Base-by-base conservation (phyloP, 1,284 basidiomycete genomes). In the Cutaneotrichosporon sp. region DNA sequence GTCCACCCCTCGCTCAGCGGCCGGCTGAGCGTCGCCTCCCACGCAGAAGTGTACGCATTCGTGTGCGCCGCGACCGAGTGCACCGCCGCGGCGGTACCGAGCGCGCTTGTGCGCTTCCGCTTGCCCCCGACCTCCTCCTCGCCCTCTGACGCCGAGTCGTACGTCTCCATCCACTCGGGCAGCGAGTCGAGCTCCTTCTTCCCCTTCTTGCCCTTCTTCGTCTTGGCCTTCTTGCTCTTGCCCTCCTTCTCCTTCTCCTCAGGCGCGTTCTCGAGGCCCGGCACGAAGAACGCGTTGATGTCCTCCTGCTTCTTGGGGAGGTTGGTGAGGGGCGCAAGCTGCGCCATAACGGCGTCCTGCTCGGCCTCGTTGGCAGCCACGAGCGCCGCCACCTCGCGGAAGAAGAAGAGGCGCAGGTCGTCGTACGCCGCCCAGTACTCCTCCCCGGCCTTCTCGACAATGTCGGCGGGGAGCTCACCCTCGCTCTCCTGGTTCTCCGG, bases 391-490 rank as follows among this genome's bases (percentile, higher is more conserved):
- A 90, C 83, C 71, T 97, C 93, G 42, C 90, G 86, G 63, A 97
- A 85, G 81, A 97, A 97, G 77, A 91, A 92, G 88, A 91, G 97
- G 61, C 95, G 87, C 27, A 98, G 83, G 75, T 98, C 97, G 69
- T 84, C 81, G 67, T 79, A 80, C 25, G 76, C 73, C 49, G 81
- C 80, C 73, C 80, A 80, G 67, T 77, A 81, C 53, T 79, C 76
- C 43, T 77, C 75, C 0, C 74, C 66, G 10, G 72, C 72, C 31
- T 72, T 67, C 29, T 75, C 72, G 5, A 66, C 63, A 67, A 95
- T 91, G 75, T 95, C 82, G 55, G 67, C 68, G 0, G 89, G 86
- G 66, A 87, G 87, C 64, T 92, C 83, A 27, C 73, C 72, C n/a
- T 67, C 71, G 34, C 67, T 67, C n/a, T 68, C 69, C 59, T 78